A percentile compares a stretch with the other conserved stretches of the same genome.
Conservation (phyloP, 305 asterid species). For the Fraxinus paxiana region DNA sequence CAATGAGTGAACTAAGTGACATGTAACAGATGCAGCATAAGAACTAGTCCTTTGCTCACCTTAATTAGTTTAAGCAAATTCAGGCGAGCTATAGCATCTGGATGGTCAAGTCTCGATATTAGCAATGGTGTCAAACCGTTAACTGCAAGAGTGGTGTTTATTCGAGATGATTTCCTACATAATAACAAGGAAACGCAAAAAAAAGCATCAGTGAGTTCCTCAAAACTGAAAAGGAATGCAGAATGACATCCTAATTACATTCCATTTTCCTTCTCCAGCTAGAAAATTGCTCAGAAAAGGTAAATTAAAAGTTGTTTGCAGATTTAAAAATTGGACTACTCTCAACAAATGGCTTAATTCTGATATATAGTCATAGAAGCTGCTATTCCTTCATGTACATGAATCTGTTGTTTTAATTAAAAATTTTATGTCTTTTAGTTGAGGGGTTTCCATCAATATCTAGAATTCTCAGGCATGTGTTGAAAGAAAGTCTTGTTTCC, state of each 20-base stretch:
- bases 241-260: background rate
- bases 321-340: background rate
- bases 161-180: slow-evolving; percentile 93
- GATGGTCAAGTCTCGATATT: slow-evolving; percentile 81
- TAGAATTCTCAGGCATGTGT: background rate
- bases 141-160: slow-evolving; percentile 90
- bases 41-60: slow-evolving; percentile 40
- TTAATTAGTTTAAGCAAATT: slow-evolving; percentile 86
- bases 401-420: background rate
- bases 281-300: background rate
- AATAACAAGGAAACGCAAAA: background rate
- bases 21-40: slow-evolving; percentile 16
- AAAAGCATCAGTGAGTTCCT: slow-evolving; percentile 6
- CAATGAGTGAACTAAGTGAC: background rate
- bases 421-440: background rate
- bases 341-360: background rate
- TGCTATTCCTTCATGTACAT: background rate
- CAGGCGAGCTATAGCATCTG: slow-evolving; percentile 94
- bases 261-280: slow-evolving; percentile 1
- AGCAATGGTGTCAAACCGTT: slow-evolving; percentile 93
- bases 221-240: slow-evolving; percentile 8
- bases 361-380: background rate
- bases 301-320: background rate
- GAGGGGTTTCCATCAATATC: background rate
- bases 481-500: background rate